phyloP scores from a whole-genome alignment of 2,329 filamentous ascomycete species.

The Paecilomyces variotii region DNA sequence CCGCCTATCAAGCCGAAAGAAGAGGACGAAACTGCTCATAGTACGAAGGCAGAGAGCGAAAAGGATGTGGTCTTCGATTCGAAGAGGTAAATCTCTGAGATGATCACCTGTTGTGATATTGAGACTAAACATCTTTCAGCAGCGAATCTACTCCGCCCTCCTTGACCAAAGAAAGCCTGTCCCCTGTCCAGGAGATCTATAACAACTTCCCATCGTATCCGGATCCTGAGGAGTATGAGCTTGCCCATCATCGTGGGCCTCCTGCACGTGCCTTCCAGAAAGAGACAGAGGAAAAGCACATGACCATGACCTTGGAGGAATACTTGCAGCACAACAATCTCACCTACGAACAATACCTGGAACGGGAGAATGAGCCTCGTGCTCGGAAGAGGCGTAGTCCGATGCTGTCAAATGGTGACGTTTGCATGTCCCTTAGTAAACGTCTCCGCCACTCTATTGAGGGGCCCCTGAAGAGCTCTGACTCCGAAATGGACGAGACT shows the following conservation, averaged over 20 bases:
- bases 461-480: background rate
- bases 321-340: conserved; percentile 5
- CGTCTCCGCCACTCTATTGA: background rate
- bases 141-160: background rate
- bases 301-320: conserved; percentile 4
- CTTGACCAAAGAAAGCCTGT: background rate
- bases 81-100: background rate
- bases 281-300: background rate
- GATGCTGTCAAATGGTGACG: background rate
- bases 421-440: background rate
- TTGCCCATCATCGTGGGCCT: background rate
- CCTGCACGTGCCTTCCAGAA: background rate
- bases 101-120: background rate
- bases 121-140: background rate
- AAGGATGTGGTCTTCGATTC: too few relatives aligned
- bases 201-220: background rate
- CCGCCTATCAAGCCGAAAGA: background rate
- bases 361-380: background rate
- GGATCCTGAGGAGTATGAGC: background rate
- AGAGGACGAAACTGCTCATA: background rate
- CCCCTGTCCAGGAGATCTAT: background rate
- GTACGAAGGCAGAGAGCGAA: background rate
- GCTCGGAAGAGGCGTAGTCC: background rate
- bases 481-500: background rate
- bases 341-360: background rate